These are phyloP conservation scores for Phytophthora europaea DNA, from an alignment of 352 stramenopile genomes.

Conservation along the genomic window DNA sequence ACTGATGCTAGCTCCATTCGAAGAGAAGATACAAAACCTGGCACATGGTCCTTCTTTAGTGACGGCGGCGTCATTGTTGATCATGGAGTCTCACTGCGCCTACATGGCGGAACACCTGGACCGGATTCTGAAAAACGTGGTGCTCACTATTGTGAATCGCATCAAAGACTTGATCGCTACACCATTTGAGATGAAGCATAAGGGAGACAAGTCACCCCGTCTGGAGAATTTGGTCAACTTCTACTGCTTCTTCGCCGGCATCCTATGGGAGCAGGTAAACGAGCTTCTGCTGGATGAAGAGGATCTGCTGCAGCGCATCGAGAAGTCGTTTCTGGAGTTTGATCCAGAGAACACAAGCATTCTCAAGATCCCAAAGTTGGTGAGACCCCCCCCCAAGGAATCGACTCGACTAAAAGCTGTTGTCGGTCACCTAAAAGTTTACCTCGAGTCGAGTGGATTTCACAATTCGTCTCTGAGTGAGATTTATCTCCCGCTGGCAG, in stretches of 20 bases:
- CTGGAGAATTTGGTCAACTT: slow-evolving; percentile 38
- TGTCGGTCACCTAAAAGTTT: slow-evolving; percentile 23
- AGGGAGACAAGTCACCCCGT: neutral
- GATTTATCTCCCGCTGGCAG: slow-evolving; percentile 17
- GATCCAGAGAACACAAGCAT: slow-evolving; percentile 16
- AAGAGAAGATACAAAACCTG: slow-evolving; percentile 9
- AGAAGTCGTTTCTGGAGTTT: slow-evolving; percentile 30
- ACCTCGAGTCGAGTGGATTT: slow-evolving; percentile 28
- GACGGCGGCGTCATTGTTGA: slow-evolving; percentile 28
- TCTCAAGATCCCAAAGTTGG: slow-evolving; percentile 6
- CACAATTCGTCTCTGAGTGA: slow-evolving; percentile 33
- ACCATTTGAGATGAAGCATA: neutral
- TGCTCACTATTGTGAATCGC: slow-evolving; percentile 26
- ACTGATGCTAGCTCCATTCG: slow-evolving; percentile 29
- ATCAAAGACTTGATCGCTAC: slow-evolving; percentile 24
- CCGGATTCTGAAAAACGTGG: slow-evolving; percentile 40
- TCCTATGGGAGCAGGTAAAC: slow-evolving; percentile 37
- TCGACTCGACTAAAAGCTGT: slow-evolving; percentile 11
- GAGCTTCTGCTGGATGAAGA: slow-evolving; percentile 41
- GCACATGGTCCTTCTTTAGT: neutral
- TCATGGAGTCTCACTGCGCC: slow-evolving; percentile 25
- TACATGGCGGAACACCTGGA: slow-evolving; percentile 29
- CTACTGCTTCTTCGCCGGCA: slow-evolving; percentile 33
- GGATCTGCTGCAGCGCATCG: slow-evolving; percentile 11
- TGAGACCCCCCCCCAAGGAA: neutral